Percentiles rank a stretch among this genome's conserved stretches.
Conservation (phyloP, 2,329 filamentous ascomycete genomes). For the Colletotrichum incanum region DNA sequence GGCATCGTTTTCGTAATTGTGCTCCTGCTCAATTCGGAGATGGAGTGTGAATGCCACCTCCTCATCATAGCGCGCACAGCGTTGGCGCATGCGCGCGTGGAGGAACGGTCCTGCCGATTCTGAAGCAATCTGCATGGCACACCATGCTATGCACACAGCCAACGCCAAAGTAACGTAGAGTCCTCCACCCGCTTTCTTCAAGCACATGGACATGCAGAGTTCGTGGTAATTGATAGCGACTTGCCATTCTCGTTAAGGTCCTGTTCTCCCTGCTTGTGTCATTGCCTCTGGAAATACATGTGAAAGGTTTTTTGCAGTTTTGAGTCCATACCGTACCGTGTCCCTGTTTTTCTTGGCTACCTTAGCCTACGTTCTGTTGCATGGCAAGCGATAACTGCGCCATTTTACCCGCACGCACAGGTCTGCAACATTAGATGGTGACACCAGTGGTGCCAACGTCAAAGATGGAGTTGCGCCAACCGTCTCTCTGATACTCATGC, state of each 20-base stretch:
- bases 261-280: slow-evolving; percentile 29
- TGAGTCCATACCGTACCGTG: slow-evolving; percentile 19
- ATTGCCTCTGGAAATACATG: slow-evolving; percentile 18
- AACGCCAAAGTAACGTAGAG: not conserved
- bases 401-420: slow-evolving; percentile 15
- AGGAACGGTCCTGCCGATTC: slow-evolving; percentile 15
- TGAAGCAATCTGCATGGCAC: slow-evolving; percentile 8
- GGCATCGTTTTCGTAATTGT: slow-evolving; percentile 9
- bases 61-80: not conserved
- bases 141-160: not conserved
- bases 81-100: not conserved
- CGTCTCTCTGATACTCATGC: slow-evolving; percentile 79
- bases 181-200: not conserved
- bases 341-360: slow-evolving; percentile 12
- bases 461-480: slow-evolving; percentile 92
- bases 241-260: slow-evolving; percentile 29
- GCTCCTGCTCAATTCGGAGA: slow-evolving; percentile 29
- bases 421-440: slow-evolving; percentile 28
- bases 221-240: slow-evolving; percentile 19
- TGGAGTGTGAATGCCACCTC: not conserved
- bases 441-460: slow-evolving; percentile 59
- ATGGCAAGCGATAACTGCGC: slow-evolving; percentile 7
- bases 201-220: slow-evolving; percentile 4
- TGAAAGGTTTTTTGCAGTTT: not conserved
- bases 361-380: not conserved